phyloP scores from a whole-genome alignment of 805 yeast genomes.

The Candida sonorensis region DNA sequence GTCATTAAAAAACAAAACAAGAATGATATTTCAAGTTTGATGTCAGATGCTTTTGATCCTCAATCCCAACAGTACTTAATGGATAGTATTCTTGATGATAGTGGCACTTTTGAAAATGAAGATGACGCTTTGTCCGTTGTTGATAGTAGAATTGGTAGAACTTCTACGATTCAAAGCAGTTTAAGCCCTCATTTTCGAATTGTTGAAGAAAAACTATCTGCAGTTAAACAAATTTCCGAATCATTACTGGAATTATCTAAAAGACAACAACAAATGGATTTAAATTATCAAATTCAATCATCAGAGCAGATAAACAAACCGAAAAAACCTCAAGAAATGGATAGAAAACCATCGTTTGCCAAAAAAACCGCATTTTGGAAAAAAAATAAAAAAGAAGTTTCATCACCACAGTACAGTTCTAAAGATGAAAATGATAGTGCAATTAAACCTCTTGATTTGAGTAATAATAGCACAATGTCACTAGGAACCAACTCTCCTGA shows the following conservation, averaged over 20 bases:
- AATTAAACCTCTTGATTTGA: background rate
- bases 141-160: slow-evolving; percentile 16
- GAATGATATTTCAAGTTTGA: slow-evolving; percentile 3
- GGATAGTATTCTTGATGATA: background rate
- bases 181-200: slow-evolving; percentile 8
- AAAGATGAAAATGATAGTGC: slow-evolving; percentile 1
- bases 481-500: no score
- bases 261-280: slow-evolving; percentile 4
- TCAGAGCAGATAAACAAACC: background rate
- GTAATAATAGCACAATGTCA: background rate
- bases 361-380: slow-evolving; percentile 23
- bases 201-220: slow-evolving; percentile 13
- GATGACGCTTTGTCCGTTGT: slow-evolving; percentile 2
- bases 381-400: slow-evolving; percentile 12
- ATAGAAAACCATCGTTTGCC: slow-evolving; percentile 14
- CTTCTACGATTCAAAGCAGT: slow-evolving; percentile 1
- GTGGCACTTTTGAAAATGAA: background rate
- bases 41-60: slow-evolving; percentile 1
- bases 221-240: slow-evolving; percentile 13
- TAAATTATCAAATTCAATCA: slow-evolving; percentile 3
- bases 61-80: background rate
- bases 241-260: slow-evolving; percentile 1
- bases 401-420: no score
- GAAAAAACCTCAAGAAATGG: slow-evolving; percentile 5
- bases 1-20: slow-evolving; percentile 30